Evolutionary conservation across 306 rosid species (phyloP).

Genomic region (Vigna trinervia): DNA sequence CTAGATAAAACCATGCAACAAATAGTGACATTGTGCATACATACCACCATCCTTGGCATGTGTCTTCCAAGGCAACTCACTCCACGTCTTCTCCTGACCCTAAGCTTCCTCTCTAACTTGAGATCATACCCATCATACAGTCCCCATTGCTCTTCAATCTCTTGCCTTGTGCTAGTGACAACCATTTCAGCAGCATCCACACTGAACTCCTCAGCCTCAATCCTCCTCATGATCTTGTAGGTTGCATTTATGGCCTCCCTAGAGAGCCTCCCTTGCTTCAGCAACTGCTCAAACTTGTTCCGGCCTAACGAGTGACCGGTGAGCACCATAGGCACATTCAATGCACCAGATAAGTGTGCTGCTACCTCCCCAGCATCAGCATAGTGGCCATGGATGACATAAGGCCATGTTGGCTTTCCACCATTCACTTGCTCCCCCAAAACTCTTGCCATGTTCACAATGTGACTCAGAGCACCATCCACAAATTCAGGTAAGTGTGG

Average conservation of each 20-base stretch:
- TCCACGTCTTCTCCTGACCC: conserved; percentile 72
- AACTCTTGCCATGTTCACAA: conserved; percentile 77
- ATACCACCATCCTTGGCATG: conserved; percentile 87
- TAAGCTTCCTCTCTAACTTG: conserved; percentile 78
- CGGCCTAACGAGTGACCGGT: conserved; percentile 84
- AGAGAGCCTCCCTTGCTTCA: conserved; percentile 75
- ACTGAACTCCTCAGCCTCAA: conserved; percentile 77
- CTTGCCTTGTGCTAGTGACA: conserved; percentile 88
- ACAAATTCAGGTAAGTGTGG: conserved; percentile 80
- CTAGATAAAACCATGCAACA: conserved; percentile 22
- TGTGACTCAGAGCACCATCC: conserved; percentile 72
- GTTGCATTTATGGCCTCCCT: conserved; percentile 72
- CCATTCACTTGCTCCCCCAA: conserved; percentile 70
- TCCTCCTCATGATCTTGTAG: conserved; percentile 75
- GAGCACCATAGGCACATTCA: conserved; percentile 83
- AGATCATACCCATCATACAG: conserved; percentile 79
- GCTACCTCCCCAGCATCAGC: conserved; percentile 84
- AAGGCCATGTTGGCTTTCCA: conserved; percentile 78
- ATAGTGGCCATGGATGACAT: conserved; percentile 83
- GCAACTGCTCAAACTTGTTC: conserved; percentile 81
- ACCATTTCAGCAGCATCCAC: conserved; percentile 87
- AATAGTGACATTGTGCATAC: conserved; percentile 44
- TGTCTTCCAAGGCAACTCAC: conserved; percentile 79
- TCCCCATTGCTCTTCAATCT: conserved; percentile 93
- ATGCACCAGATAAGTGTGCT: conserved; percentile 69